phyloP scores from a whole-genome alignment of 257 asterid species.

The Eucommia ulmoides region DNA sequence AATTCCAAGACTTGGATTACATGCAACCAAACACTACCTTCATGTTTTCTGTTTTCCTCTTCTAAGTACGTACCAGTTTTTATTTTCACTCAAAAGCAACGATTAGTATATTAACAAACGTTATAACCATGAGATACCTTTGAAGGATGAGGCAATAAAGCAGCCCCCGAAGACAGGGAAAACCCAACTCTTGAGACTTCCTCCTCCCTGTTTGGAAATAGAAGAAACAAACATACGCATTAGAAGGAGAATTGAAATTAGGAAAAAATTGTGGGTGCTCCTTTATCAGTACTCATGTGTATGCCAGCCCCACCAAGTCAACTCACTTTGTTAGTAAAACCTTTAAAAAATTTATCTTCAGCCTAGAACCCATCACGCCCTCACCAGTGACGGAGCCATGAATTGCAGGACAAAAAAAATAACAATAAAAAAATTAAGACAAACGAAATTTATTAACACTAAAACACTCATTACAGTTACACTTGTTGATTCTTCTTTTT shows the following conservation, averaged over 20 bases:
- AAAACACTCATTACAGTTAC: too few species aligned
- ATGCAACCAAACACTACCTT: conserved; percentile 7
- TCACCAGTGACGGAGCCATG: not conserved
- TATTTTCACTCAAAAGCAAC: not conserved
- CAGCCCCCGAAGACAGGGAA: conserved; percentile 65
- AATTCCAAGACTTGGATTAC: not conserved
- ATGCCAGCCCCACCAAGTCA: not conserved
- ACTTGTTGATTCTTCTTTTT: too few species aligned
- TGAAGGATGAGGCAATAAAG: conserved; percentile 63
- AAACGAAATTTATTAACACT: too few species aligned
- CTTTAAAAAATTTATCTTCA: not conserved
- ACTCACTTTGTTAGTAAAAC: not conserved
- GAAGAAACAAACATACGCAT: conserved; percentile 11
- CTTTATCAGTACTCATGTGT: too few species aligned
- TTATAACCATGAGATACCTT: conserved; percentile 40
- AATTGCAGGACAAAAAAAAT: too few species aligned
- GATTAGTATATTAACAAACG: not conserved
- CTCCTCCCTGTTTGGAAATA: conserved; percentile 43
- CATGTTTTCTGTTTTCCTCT: conserved; percentile 5
- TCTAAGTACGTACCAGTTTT: not conserved
- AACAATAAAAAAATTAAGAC: too few species aligned
- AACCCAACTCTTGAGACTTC: conserved; percentile 22
- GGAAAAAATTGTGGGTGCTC: too few species aligned
- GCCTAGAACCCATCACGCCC: not conserved
- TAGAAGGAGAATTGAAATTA: not conserved